Evolutionary conservation across 805 yeast genomes (phyloP).

Genomic region (Kluyveromyces dobzhanskii): DNA sequence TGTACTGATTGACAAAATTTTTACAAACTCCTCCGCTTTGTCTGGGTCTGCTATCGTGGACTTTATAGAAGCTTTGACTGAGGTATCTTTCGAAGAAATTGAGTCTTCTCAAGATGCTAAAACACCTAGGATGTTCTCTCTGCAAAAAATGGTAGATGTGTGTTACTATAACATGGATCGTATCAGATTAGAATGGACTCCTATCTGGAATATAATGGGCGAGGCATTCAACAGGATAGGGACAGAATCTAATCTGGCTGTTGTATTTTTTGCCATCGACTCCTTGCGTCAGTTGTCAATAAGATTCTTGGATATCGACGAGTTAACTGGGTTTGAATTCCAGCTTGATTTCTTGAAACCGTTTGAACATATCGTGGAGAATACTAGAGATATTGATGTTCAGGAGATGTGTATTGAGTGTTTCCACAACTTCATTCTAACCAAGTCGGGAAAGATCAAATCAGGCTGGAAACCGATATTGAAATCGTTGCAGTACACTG

Average conservation of each 20-base stretch:
- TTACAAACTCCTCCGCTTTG: slow-evolving; percentile 70
- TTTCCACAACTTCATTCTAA: slow-evolving; percentile 72
- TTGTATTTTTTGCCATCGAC: slow-evolving; percentile 86
- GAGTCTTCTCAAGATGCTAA: slow-evolving; percentile 74
- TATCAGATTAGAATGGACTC: slow-evolving; percentile 94
- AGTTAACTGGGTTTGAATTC: slow-evolving; percentile 89
- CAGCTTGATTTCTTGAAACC: slow-evolving; percentile 92
- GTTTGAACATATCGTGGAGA: slow-evolving; percentile 66
- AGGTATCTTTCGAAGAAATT: slow-evolving; percentile 84
- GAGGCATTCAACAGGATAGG: slow-evolving; percentile 81
- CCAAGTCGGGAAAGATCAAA: slow-evolving; percentile 63
- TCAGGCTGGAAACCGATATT: slow-evolving; percentile 95
- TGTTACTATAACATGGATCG: slow-evolving; percentile 97
- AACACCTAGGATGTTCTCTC: slow-evolving; percentile 83
- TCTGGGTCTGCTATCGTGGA: slow-evolving; percentile 78
- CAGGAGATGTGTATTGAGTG: slow-evolving; percentile 88
- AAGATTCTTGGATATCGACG: slow-evolving; percentile 89
- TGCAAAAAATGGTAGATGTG: slow-evolving; percentile 94
- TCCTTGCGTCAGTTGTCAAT: slow-evolving; percentile 87
- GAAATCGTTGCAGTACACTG: slow-evolving; percentile 68
- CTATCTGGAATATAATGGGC: slow-evolving; percentile 90
- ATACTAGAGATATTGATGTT: slow-evolving; percentile 61
- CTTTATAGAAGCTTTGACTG: slow-evolving; percentile 80
- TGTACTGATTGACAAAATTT: slow-evolving; percentile 79
- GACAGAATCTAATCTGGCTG: slow-evolving; percentile 63